A percentile compares a stretch with the other conserved stretches of the same genome.
phyloP scores from a whole-genome alignment of 805 yeast species.

The Yamadazyma philogaea region DNA sequence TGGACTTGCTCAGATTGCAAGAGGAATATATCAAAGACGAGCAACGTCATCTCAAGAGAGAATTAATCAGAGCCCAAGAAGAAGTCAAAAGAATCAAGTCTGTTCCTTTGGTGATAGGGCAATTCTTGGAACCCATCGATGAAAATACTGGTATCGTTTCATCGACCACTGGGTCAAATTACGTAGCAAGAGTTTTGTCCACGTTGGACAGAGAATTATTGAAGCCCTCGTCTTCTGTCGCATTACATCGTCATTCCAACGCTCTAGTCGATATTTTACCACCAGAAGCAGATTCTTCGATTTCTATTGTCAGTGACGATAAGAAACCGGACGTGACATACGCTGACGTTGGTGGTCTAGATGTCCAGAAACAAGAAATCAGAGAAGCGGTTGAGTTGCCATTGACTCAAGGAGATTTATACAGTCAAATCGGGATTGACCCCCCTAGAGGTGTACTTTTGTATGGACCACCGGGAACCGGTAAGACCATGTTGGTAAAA shows the following conservation, averaged over 20 bases:
- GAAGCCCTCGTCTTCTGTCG: conserved; percentile 94
- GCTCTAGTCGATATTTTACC: conserved; percentile 96
- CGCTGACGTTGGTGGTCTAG: conserved; percentile 98
- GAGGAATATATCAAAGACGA: conserved; percentile 98
- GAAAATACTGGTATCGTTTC: conserved; percentile 95
- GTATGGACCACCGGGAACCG: conserved; percentile 99
- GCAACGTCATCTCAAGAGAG: conserved; percentile 93
- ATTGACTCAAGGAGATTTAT: conserved; percentile 89
- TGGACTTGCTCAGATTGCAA: conserved; percentile 79
- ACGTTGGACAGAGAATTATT: conserved; percentile 92
- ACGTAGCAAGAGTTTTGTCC: conserved; percentile 91
- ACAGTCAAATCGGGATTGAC: conserved; percentile 96
- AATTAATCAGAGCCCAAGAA: conserved; percentile 93
- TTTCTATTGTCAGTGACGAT: conserved; percentile 89
- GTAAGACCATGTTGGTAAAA: conserved; percentile 97
- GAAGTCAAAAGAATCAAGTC: conserved; percentile 97
- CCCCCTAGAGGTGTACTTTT: conserved; percentile 97
- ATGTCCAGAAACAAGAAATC: conserved; percentile 98
- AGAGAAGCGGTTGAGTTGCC: conserved; percentile 98
- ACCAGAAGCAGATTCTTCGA: conserved; percentile 97
- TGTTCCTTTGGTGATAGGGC: conserved; percentile 97
- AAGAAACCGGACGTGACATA: conserved; percentile 91
- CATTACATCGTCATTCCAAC: conserved; percentile 96
- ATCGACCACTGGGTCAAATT: conserved; percentile 95
- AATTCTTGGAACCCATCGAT: conserved; percentile 95